Base-by-base conservation (phyloP, 805 yeast genomes). In the Monosporozyma unispora region DNA sequence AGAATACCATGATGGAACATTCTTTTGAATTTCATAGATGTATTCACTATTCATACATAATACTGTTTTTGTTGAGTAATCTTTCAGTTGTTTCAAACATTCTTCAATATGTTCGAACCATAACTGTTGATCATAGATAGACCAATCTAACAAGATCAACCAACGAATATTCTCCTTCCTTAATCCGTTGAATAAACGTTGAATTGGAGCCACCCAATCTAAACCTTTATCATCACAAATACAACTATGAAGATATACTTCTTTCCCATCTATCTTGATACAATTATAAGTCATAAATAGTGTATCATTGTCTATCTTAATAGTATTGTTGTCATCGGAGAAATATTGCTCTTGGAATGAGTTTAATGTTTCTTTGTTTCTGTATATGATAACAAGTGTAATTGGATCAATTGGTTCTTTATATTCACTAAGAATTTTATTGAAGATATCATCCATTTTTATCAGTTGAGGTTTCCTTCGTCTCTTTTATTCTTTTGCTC, bases 141-240 rank as follows among this genome's bases (percentile, higher is more conserved):
- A 29, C 66, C 66, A 61, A 49, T 61, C 64, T 18, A 61, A 47
- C 9, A 61, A 22, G 27, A 58, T 49, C 16, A 50, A 49, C 52
- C 53, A 53, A 25, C 45, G 46, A 11, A 52, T 43, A 14, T 16
- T 14, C 23, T 29, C 38, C 3, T 45, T 33, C 11, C 39, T 40
- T 10, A 18, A 27, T 9, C 44, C 6, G 4, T 37, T 33, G 1
- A 47, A n/a, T 31, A 52, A 48, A 14, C 45, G 45, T 12, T 23
- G 9, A 3, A 48, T 19, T 29, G 19, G 10, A 14, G 16, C 11
- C 6, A 43, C 18, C 19, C 18, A 28, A 19, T 43, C 25, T n/a
- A 19, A 10, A 19, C 35, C 45, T 18, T 28, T 31, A 29, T 28
- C 35, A 28, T 28, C 27, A 39, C 42, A 39, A 18, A 29, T 14